phyloP scores from a whole-genome alignment of 2,329 filamentous ascomycete genomes.

The Annulohypoxylon truncatum region DNA sequence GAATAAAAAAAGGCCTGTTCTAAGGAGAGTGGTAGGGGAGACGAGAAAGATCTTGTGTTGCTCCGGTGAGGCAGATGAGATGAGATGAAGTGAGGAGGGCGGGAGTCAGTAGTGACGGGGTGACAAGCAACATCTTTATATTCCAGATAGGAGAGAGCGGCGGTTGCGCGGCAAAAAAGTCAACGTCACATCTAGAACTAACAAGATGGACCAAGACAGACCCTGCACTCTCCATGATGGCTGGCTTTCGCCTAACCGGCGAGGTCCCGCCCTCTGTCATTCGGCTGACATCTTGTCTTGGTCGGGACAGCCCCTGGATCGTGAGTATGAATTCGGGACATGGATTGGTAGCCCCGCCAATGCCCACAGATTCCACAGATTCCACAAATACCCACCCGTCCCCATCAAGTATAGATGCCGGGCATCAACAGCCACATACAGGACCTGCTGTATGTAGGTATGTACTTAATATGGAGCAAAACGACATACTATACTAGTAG shows the following conservation, averaged over 20 bases:
- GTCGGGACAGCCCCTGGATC: constrained; percentile 34
- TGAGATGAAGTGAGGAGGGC: constrained; percentile 6
- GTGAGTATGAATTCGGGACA: constrained; percentile 35
- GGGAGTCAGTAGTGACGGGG: constrained; percentile 15
- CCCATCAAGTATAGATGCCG: constrained; percentile 28
- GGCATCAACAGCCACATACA: constrained; percentile 22
- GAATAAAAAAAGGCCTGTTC: constrained; percentile 25
- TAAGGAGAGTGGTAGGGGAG: constrained; percentile 35
- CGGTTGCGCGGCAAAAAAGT: constrained; percentile 19
- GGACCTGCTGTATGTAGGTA: no score
- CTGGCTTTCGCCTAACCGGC: constrained; percentile 22
- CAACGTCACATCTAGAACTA: constrained; percentile 37
- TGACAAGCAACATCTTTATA: constrained; percentile 36
- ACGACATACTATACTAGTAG: not conserved
- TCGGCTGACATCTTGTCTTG: constrained; percentile 39
- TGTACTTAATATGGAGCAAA: constrained; percentile 22
- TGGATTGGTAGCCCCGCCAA: constrained; percentile 25
- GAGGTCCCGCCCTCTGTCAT: constrained; percentile 20
- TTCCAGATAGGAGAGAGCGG: constrained; percentile 10
- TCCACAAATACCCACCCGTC: constrained; percentile 20
- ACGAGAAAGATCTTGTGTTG: constrained; percentile 35
- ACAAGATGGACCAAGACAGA: not conserved
- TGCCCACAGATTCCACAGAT: constrained; percentile 2
- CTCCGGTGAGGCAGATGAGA: constrained; percentile 23
- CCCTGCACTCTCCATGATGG: constrained; percentile 31